phyloP scores from a whole-genome alignment of 352 stramenopile species.

The Phytophthora niederhauseri region DNA sequence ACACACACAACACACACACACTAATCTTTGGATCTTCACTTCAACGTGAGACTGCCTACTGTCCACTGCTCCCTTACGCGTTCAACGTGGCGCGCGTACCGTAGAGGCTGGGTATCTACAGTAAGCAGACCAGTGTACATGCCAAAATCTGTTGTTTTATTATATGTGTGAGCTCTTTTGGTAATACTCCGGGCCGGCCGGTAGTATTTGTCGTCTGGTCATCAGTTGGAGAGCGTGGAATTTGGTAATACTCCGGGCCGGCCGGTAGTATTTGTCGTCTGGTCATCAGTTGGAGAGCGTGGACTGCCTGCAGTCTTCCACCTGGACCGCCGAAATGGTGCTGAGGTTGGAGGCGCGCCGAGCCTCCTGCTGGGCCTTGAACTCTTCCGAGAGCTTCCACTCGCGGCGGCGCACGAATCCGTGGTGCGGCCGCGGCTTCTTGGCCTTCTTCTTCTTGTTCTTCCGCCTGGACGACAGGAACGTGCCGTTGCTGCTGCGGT shows the following conservation, averaged over 20 bases:
- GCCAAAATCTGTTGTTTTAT: conserved; percentile 13
- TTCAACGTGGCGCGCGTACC: too few relatives aligned
- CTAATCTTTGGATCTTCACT: background rate
- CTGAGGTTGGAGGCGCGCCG: conserved; percentile 39
- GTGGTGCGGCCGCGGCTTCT: conserved; percentile 59
- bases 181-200: too few relatives aligned
- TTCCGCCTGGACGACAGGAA: conserved; percentile 40
- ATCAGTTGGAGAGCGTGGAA: conserved; percentile 15
- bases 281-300: conserved; percentile 12
- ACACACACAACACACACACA: too few relatives aligned
- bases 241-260: too few relatives aligned
- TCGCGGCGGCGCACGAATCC: conserved; percentile 76
- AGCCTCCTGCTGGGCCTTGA: conserved; percentile 49
- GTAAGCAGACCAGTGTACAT: conserved; percentile 1
- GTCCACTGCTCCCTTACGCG: too few relatives aligned
- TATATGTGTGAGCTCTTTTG: background rate
- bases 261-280: conserved; percentile 9
- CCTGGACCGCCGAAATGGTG: conserved; percentile 41
- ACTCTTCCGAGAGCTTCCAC: conserved; percentile 72
- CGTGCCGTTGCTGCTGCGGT: conserved; percentile 24
- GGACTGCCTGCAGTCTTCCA: conserved; percentile 39
- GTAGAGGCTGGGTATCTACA: too few relatives aligned
- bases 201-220: conserved; percentile 7
- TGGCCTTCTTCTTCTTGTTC: conserved; percentile 49
- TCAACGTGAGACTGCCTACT: background rate